Evolutionary conservation across 2,329 filamentous ascomycete species (phyloP), one percentile per base, ranked within the genome.

Genomic region (Ceratocystis cubensis): DNA sequence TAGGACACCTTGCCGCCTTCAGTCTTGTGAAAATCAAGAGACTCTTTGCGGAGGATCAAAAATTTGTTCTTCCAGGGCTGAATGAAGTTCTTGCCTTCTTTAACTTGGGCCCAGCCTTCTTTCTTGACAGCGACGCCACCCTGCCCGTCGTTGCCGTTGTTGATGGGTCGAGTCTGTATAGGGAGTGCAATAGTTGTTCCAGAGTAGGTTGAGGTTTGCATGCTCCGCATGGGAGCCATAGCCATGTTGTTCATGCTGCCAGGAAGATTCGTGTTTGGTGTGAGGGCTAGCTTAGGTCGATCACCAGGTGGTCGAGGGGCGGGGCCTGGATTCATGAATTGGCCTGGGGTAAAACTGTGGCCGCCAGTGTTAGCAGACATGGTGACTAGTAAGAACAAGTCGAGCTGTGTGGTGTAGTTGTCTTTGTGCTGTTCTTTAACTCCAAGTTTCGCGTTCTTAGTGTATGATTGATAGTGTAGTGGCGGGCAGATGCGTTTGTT

Each of bases 311-410:
- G 93, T 72, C 89, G 88, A 70, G 94, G 94, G 71, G 94, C 93
- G 72, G 94, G 93, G 70, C 94, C 91, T 69, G 94, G 91, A 76
- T 97, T 97, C 89, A 97, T 95, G 79, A 97, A 97, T 76, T 86
- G 84, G 72, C 81, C 83, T 70, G 79, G 78, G 53, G 82, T 77
- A 53, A 59, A 68, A 61, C 33, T 57, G 64, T 45, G 28, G 46
- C 64, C 65, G 61, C 66, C 66, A 61, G 57, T 50, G 25, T 65
- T 68, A 61, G 65, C 64, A 68, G 66, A 64, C 66, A 68, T 68
- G 20, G 50, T 63, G 64, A 45, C 22, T 48, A 22, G 41, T n/a
- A 45, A 53, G 25, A 50, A 63, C 6, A 53, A 10, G 15, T n/a
- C n/a, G 37, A 13, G 10, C 37, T 13, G 37, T 44, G n/a, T 25